These are phyloP conservation scores for Apophysomyces sp. DNA, from an alignment of 371 early-diverging fungal genomes.

Conservation along the genomic window DNA sequence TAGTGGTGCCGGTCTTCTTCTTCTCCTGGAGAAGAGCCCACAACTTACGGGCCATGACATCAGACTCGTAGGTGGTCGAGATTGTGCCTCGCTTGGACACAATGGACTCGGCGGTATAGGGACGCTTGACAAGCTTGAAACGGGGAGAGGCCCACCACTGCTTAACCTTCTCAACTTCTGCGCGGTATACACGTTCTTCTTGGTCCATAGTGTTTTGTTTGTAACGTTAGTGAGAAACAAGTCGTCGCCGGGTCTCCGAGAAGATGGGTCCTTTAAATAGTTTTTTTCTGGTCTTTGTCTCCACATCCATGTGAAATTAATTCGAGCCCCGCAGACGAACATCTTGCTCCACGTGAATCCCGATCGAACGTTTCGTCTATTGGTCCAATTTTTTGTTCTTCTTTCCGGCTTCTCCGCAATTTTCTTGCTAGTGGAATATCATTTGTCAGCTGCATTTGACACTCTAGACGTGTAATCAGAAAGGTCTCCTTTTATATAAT, in stretches of 20 bases:
- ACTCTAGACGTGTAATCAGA: not conserved
- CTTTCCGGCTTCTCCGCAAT: slow-evolving; percentile 3
- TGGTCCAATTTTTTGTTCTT: not conserved
- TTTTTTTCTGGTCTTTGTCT: not conserved
- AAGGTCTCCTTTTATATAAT: not conserved
- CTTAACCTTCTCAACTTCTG: slow-evolving; percentile 79
- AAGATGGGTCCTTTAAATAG: not conserved
- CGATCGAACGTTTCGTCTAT: slow-evolving; percentile 1
- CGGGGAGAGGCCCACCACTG: slow-evolving; percentile 88
- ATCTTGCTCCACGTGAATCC: slow-evolving; percentile 2
- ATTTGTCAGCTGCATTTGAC: slow-evolving; percentile 3
- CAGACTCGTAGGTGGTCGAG: slow-evolving; percentile 74
- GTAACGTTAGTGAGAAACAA: not conserved
- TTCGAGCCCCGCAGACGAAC: not conserved
- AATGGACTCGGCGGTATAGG: slow-evolving; percentile 90
- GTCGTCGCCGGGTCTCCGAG: not conserved
- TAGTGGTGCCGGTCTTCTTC: slow-evolving; percentile 75
- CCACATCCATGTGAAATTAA: slow-evolving; percentile 3
- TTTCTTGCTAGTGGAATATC: not conserved
- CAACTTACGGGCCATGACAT: slow-evolving; percentile 91
- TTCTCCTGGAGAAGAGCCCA: slow-evolving; percentile 84
- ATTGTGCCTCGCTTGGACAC: slow-evolving; percentile 90
- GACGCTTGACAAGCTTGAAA: slow-evolving; percentile 83
- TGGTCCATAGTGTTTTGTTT: slow-evolving; percentile 4
- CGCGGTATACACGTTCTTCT: slow-evolving; percentile 9